Conservation (phyloP, 306 rosid species). For the Castanea mollissima region DNA sequence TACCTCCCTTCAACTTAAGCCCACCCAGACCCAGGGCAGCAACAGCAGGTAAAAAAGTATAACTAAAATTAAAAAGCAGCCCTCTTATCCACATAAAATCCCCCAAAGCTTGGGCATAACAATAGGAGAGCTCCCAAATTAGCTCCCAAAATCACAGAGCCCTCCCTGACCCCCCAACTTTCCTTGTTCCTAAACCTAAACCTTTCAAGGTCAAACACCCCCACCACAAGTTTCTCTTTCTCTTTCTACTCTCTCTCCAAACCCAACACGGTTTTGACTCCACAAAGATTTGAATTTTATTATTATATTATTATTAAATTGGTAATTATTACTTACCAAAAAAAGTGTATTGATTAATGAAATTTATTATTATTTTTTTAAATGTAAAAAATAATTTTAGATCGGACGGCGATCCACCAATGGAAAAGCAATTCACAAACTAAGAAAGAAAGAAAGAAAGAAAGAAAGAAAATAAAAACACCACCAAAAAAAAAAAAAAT, state of each 20-base stretch:
- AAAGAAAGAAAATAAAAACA: neutral
- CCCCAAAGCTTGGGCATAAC: slow-evolving; percentile 30
- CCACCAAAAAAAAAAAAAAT: slow-evolving; percentile 13
- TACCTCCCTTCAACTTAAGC: neutral
- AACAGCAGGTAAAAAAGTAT: neutral
- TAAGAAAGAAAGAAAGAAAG: slow-evolving; percentile 8
- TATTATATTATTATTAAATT: neutral
- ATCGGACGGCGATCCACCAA: slow-evolving; percentile 49
- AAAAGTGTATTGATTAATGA: neutral
- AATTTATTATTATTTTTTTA: slow-evolving; percentile 16
- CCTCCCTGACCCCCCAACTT: neutral
- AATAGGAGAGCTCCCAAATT: slow-evolving; percentile 39
- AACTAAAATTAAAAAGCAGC: slow-evolving; percentile 31
- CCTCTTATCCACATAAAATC: slow-evolving; percentile 32
- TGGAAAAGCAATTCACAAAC: slow-evolving; percentile 34
- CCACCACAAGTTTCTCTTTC: slow-evolving; percentile 31
- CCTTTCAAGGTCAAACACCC: slow-evolving; percentile 49
- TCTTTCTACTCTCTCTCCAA: slow-evolving; percentile 31
- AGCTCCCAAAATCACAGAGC: slow-evolving; percentile 19
- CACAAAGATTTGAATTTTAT: neutral
- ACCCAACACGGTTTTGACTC: slow-evolving; percentile 60
- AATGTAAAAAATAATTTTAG: slow-evolving; percentile 47
- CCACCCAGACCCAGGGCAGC: too few relatives aligned
- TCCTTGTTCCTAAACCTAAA: slow-evolving; percentile 25
- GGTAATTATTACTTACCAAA: neutral